Evolutionary conservation across 2,329 filamentous ascomycete genomes (phyloP), one percentile per base, ranked within the genome.

Genomic region (Colletotrichum camelliae): DNA sequence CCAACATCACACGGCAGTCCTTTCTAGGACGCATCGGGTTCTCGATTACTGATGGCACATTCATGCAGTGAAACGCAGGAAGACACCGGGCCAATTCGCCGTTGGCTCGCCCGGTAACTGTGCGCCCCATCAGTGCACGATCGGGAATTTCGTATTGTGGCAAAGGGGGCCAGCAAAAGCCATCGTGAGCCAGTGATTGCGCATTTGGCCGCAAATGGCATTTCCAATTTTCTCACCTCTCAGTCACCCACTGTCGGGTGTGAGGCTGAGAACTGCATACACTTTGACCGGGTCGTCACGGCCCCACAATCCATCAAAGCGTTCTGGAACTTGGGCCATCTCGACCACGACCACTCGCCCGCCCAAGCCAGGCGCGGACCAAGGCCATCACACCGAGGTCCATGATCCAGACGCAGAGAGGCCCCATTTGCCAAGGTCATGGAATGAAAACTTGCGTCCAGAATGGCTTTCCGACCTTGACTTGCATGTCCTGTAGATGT

Each of bases 291-390:
- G 70, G 55, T 31, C 64, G 35, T 65, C 48, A 61, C 48, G 60
- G 58, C 74, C 58, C 74, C 74, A 74, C 74, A 65, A 61, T 69
- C 43, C 58, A 72, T 74, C 65, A 65, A 65, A 76, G 74, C 57
- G 58, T 76, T 69, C 70, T 76, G 64, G 74, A 74, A 73, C 74
- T 39, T 57, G 70, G 74, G 58, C 70, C 73, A 68, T 66, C 21
- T 76, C 15, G 9, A 60, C 37, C 43, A 48, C n/a, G 43, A 48
- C n/a, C 43, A 52, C 43, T 24, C 43, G 43, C 43, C 43, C 43
- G 43, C 43, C 58, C 18, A 67, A 72, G 61, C 52, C 39, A 55
- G 31, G 67, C 39, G 13, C 24, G 24, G 57, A 70, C 43, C 57
- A 39, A 67, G n/a, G 33, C 43, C 33, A 72, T 24, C 15, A 62